Percentiles rank a stretch among this genome's conserved stretches.
phyloP scores from a whole-genome alignment of 2,329 filamentous ascomycete species.

The Scedosporium apiospermum region DNA sequence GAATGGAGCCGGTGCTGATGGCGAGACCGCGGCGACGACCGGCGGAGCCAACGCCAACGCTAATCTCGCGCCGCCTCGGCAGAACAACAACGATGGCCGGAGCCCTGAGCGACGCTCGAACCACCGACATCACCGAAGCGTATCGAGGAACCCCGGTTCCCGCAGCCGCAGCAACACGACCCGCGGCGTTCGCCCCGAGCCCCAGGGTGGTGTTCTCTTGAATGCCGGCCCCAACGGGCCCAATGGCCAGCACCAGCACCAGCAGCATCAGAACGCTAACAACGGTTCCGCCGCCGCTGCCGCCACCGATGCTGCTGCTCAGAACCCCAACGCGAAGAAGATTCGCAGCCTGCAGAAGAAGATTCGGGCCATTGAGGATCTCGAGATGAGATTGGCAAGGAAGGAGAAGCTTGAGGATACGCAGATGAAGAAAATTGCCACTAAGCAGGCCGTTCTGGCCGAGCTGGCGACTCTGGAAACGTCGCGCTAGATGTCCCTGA shows the following conservation, averaged over 20 bases:
- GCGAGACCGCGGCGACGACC: slow-evolving; percentile 20
- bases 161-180: slow-evolving; percentile 43
- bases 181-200: slow-evolving; percentile 20
- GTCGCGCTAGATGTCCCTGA: not conserved
- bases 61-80: slow-evolving; percentile 36
- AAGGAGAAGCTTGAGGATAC: slow-evolving; percentile 98
- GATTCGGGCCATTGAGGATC: slow-evolving; percentile 91
- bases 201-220: not conserved
- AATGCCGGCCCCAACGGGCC: not conserved
- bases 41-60: slow-evolving; percentile 20
- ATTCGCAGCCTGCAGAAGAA: slow-evolving; percentile 91
- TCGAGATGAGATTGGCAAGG: slow-evolving; percentile 90
- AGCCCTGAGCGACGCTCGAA: slow-evolving; percentile 55
- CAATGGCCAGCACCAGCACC: slow-evolving; percentile 15
- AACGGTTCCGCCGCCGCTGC: slow-evolving; percentile 31
- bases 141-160: slow-evolving; percentile 41
- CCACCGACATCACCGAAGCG: slow-evolving; percentile 42
- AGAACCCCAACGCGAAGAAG: slow-evolving; percentile 83
- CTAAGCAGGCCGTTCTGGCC: slow-evolving; percentile 72
- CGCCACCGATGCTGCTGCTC: slow-evolving; percentile 41
- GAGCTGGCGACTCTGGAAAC: slow-evolving; percentile 44
- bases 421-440: slow-evolving; percentile 95
- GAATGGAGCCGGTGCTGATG: slow-evolving; percentile 10
- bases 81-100: slow-evolving; percentile 32
- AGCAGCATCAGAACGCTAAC: slow-evolving; percentile 14